phyloP scores from a whole-genome alignment of 768 basidiomycete genomes.

The Suillus lakei region DNA sequence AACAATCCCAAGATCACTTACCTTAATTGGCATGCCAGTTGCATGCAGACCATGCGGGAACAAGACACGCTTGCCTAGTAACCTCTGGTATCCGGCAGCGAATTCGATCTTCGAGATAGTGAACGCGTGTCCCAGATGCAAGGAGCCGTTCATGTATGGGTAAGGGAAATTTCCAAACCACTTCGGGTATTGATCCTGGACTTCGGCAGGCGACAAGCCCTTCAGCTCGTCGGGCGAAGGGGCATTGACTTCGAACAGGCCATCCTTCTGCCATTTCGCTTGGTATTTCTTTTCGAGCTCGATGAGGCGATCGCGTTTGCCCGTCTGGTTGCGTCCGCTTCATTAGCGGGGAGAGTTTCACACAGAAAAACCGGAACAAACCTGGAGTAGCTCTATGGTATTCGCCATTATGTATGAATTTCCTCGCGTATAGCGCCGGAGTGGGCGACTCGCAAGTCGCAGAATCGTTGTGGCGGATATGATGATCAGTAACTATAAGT shows the following conservation, averaged over 20 bases:
- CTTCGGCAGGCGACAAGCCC: slow-evolving; percentile 65
- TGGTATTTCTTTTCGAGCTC: slow-evolving; percentile 87
- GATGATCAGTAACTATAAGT: slow-evolving; percentile 24
- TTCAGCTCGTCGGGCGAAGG: slow-evolving; percentile 70
- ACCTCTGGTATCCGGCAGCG: slow-evolving; percentile 90
- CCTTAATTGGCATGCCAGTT: slow-evolving; percentile 99
- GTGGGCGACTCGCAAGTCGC: slow-evolving; percentile 28
- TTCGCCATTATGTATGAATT: slow-evolving; percentile 50
- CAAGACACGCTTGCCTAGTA: slow-evolving; percentile 92
- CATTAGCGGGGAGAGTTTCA: not conserved
- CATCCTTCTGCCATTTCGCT: slow-evolving; percentile 74
- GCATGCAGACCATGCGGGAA: slow-evolving; percentile 99
- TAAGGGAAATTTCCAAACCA: slow-evolving; percentile 98
- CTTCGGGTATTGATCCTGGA: slow-evolving; percentile 84
- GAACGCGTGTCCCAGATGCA: slow-evolving; percentile 97
- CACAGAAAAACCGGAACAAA: slow-evolving; percentile 28
- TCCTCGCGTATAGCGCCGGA: slow-evolving; percentile 35
- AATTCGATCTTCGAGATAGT: slow-evolving; percentile 99
- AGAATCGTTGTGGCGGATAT: slow-evolving; percentile 26
- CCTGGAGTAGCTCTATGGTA: slow-evolving; percentile 71
- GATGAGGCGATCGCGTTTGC: slow-evolving; percentile 88
- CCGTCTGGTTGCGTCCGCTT: slow-evolving; percentile 62
- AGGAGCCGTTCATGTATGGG: slow-evolving; percentile 98
- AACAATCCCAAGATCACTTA: slow-evolving; percentile 38
- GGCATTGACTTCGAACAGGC: slow-evolving; percentile 84